Base-by-base conservation (phyloP, 2,329 filamentous ascomycete species). In the Cytospora mali region DNA sequence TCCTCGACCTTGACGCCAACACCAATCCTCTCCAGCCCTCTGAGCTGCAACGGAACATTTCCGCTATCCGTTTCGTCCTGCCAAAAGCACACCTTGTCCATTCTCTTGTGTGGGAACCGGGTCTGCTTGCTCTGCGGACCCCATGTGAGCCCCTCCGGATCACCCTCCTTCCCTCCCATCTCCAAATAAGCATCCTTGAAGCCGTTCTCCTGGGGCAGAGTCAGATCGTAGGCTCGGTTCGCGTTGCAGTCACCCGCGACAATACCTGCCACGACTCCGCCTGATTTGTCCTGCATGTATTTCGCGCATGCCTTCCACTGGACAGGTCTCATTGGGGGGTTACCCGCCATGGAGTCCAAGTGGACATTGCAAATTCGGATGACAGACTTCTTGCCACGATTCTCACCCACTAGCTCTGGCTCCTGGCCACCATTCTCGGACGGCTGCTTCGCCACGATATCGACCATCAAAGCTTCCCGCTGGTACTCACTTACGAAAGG, bases 181-280 rank as follows among this genome's bases (percentile, higher is more conserved):
- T 77, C 75, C 5, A 85, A 74, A 67, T 80, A 86, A 0, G 79
- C 79, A 68, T 86, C 83, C n/a, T 72, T 71, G 1, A 86, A 76
- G 0, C 70, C 70, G 61, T 84, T 80, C 1, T 80, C 77, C 10
- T 65, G 65, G 57, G 82, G 80, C 11, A 84, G 70, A 0, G 72
- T 75, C 16, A 71, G 66, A 69, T 86, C 83, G 62, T 82, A 84
- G 0, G 75, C 74, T 65, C 84, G 75, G 56, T 85, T 84, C 9
- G 83, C 82, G 50, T 86, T 86, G 58, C 85, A 76, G 67, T 86
- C 82, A 1, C 83, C 84, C 0, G 81, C 81, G 9, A 82, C 67
- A 1, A 84, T 65, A 3, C 77, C 78, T 0, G 75, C 78, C n/a
- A 75, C 66, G 0, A 80, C 70, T 0, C 64, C 65, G 0, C 67